Conservation (phyloP, 2,329 filamentous ascomycete genomes). For the Epichloe gansuensis region DNA sequence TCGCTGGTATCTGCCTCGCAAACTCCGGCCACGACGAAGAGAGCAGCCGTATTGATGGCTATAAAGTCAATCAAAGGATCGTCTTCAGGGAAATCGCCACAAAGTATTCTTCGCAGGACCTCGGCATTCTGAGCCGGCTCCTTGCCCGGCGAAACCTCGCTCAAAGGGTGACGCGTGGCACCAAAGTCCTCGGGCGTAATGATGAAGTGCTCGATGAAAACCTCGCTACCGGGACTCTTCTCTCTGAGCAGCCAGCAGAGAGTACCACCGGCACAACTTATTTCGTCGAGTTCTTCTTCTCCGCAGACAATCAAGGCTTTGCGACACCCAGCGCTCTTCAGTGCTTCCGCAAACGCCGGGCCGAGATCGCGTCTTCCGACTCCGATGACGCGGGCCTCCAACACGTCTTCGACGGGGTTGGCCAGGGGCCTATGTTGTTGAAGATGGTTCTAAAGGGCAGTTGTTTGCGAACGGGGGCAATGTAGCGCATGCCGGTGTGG, state of each 20-base stretch:
- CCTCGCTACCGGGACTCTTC: constrained; percentile 24
- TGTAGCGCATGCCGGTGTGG: constrained; percentile 87
- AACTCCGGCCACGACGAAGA: constrained; percentile 75
- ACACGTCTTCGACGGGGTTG: constrained; percentile 71
- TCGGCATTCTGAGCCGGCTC: constrained; percentile 77
- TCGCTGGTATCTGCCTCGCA: constrained; percentile 72
- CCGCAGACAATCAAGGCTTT: constrained; percentile 91
- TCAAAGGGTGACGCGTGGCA: constrained; percentile 59
- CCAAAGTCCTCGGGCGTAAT: constrained; percentile 82
- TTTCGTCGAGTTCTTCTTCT: constrained; percentile 87
- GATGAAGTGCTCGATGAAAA: constrained; percentile 63
- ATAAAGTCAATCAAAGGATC: constrained; percentile 89
- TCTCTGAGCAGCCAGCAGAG: constrained; percentile 74
- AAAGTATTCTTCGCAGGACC: constrained; percentile 67
- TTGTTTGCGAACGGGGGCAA: constrained; percentile 73
- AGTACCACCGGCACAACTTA: constrained; percentile 80
- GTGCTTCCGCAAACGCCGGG: constrained; percentile 75
- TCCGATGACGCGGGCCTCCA: constrained; percentile 88
- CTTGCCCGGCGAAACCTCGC: constrained; percentile 71
- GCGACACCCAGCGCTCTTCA: constrained; percentile 60
- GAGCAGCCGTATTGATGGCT: constrained; percentile 80
- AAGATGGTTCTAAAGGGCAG: constrained; percentile 94
- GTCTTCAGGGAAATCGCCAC: constrained; percentile 58
- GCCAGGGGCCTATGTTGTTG: constrained; percentile 85
- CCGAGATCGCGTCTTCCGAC: constrained; percentile 82